Evolutionary conservation across 2,329 filamentous ascomycete genomes (phyloP).

Genomic region (Xylariomycetidae sp.): DNA sequence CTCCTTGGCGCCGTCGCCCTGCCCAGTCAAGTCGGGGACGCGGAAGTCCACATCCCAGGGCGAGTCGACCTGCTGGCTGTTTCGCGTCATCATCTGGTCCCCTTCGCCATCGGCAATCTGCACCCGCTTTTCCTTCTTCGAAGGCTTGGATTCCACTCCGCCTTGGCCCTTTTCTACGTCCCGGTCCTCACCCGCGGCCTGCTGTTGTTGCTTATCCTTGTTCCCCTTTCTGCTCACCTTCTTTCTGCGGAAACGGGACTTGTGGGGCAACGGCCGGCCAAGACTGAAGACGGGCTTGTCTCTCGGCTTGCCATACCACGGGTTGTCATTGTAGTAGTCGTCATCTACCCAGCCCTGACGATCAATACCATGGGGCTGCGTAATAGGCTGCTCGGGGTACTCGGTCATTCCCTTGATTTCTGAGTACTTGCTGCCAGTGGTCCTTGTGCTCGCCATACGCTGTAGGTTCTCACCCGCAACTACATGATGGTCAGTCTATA

Average conservation of each 20-base stretch:
- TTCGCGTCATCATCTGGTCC: neutral
- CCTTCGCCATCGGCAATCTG: constrained; percentile 7
- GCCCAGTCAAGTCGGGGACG: constrained; percentile 2
- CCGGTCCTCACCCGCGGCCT: too few relatives aligned
- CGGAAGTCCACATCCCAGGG: constrained; percentile 3
- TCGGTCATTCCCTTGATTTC: constrained; percentile 3
- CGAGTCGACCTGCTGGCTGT: constrained; percentile 2
- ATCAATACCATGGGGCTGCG: constrained; percentile 1
- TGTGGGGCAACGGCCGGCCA: constrained; percentile 17
- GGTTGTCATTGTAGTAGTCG: constrained; percentile 19
- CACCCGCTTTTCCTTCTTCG: constrained; percentile 9
- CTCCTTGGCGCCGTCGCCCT: constrained; percentile 4
- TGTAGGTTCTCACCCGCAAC: neutral
- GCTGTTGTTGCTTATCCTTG: constrained; percentile 5
- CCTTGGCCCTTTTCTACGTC: constrained; percentile 3
- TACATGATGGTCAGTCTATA: too few relatives aligned
- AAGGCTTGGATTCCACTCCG: constrained; percentile 1
- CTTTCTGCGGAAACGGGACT: constrained; percentile 7
- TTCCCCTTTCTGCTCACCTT: neutral
- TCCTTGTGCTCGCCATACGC: constrained; percentile 5
- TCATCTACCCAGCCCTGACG: constrained; percentile 15
- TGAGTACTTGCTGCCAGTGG: constrained; percentile 3
- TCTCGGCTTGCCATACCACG: constrained; percentile 15
- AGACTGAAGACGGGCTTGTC: constrained; percentile 21
- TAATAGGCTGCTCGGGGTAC: constrained; percentile 4